phyloP scores from a whole-genome alignment of 371 early-diverging fungal species.

The Rhizopus delemar region DNA sequence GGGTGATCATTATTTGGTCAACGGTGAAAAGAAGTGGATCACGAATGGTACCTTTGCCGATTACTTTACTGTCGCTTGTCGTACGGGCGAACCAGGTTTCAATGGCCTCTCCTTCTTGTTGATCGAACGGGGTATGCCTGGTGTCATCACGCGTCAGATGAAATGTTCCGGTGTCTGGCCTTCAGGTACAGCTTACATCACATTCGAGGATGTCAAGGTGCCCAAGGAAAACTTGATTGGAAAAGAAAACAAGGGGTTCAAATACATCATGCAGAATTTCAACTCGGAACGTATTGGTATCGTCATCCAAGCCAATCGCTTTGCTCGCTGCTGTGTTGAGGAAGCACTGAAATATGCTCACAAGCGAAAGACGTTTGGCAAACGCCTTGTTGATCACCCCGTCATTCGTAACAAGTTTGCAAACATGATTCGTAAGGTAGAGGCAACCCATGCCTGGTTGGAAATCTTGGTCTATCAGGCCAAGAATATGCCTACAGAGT shows the following conservation, averaged over 20 bases:
- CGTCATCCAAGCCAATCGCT: conserved; percentile 77
- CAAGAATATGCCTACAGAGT: conserved; percentile 50
- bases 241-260: conserved; percentile 85
- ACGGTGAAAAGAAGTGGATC: conserved; percentile 83
- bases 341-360: conserved; percentile 82
- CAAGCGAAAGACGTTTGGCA: conserved; percentile 84
- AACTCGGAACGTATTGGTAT: conserved; percentile 79
- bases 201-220: conserved; percentile 81
- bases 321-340: conserved; percentile 82
- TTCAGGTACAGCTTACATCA: conserved; percentile 72
- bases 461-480: conserved; percentile 56
- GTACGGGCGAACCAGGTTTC: conserved; percentile 80
- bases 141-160: conserved; percentile 81
- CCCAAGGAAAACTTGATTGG: conserved; percentile 81
- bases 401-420: conserved; percentile 70
- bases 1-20: conserved; percentile 58
- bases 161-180: conserved; percentile 81
- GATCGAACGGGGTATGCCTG: conserved; percentile 74
- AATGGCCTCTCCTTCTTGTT: conserved; percentile 74
- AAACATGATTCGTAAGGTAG: conserved; percentile 73
- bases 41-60: conserved; percentile 86
- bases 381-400: conserved; percentile 69
- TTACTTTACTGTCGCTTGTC: conserved; percentile 61
- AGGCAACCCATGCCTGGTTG: conserved; percentile 74
- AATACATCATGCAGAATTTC: conserved; percentile 72